Base-by-base conservation (phyloP, 495 filamentous ascomycete species). In the Penicillium subrubescens region DNA sequence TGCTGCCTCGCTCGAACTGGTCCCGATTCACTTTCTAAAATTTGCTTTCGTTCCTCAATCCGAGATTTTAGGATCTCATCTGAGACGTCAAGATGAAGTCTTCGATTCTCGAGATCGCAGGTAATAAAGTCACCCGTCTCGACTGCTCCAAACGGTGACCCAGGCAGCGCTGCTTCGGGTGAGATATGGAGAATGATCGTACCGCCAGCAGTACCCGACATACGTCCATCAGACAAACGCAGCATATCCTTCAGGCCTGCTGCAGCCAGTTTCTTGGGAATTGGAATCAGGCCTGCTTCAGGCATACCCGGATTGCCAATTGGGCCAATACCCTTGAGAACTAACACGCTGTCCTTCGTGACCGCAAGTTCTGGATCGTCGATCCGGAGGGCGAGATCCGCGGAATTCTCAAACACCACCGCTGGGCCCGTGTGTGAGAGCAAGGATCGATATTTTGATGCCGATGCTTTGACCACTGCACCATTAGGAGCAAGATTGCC, bases 291-390 rank as follows among this genome's bases (percentile, higher is more conserved):
- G 10, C 87, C 87, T 44, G 87, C 87, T 73, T 90, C 88, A 5
- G 88, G 88, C 88, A 90, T 90, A 0, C 88, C 88, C 0, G 87
- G 87, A 62, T 87, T 86, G 0, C 88, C 88, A 1, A 89, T 80
- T 5, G 87, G 86, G 0, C 88, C 88, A 59, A 89, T 88, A 27
- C 81, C 77, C 65, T 86, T 83, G 34, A 90, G 75, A 17, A 90
- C 78, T 6, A 90, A 70, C 5, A 90, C 85, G 43, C 82, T 84
- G 51, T 86, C 74, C 5, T 71, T 67, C 0, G 76, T 77, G 5
- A 88, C 87, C 0, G 78, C 68, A 0, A 90, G 77, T 21, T 77
- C 65, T 0, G 85, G 82, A 43, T 80, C 77, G 59, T 90, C 88
- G 56, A 90, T 86, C 0, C 88, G 80, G 5, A 58, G 61, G 2